Conservation (phyloP, 441 rosid species). For the Adansonia rubrostipa region DNA sequence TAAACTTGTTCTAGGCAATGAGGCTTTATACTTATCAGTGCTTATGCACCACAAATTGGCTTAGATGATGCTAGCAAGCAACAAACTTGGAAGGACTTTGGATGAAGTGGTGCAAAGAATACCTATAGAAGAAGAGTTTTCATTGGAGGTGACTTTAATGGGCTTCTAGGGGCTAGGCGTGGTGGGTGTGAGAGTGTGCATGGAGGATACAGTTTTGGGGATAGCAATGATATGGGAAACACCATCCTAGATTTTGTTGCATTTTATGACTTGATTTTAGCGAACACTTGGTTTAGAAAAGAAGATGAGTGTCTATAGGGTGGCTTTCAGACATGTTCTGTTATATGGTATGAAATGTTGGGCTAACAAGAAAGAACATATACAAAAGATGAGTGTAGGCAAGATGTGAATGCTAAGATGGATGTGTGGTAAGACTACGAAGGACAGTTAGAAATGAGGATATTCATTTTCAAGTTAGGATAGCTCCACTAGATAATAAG, state of each 20-base stretch:
- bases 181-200: no score
- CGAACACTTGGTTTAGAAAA: no score
- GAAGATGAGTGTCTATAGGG: background rate
- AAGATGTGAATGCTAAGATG: background rate
- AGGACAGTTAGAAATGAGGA: background rate
- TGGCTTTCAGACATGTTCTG: background rate
- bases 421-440: background rate
- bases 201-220: no score
- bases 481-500: background rate
- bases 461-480: background rate
- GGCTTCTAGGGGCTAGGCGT: background rate
- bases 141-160: no score
- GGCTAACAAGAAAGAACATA: constrained; percentile 3
- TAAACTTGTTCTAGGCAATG: no score
- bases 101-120: background rate
- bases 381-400: background rate
- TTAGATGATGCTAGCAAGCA: no score
- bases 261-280: no score
- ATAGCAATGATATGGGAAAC: no score
- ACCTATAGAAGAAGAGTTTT: background rate
- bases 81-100: no score
- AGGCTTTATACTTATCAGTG: no score
- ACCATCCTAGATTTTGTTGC: no score
- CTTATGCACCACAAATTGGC: no score
- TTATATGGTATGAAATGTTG: background rate